Evolutionary conservation across 768 basidiomycete genomes (phyloP), one percentile per base, ranked within the genome.

Genomic region (Collybia mongolica): DNA sequence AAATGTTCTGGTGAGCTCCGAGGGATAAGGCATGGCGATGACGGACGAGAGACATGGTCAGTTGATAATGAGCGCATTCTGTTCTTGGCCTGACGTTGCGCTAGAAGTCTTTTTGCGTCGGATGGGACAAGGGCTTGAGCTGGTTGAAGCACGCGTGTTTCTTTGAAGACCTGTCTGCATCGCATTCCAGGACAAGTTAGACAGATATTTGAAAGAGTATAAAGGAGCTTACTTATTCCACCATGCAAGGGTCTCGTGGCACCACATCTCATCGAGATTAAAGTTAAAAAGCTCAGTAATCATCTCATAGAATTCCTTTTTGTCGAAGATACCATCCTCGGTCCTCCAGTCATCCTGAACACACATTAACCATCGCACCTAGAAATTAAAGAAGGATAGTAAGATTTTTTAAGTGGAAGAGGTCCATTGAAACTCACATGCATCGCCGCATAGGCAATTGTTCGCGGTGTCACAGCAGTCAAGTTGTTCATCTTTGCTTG

Each of bases 391-490:
- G 7, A 8, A 39, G 18, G 29, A 15, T 17, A 29, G 22, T 17
- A 29, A 36, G 37, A 41, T 22, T 18, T 26, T 26, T 26, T 26
- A 26, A 26, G 24, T 26, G 24, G 24, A 26, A 26, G 24, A 26
- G 24, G 4, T 26, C 3, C 24, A 26, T 4, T 26, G 24, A 41
- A 14, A 47, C 45, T n/a, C 47, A 55, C 54, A 17, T 55, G 54
- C 11, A 55, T 11, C 18, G 50, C 54, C 3, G 51, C 54, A 43
- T 55, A 52, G 19, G 54, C 54, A 38, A 55, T 55, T 24, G 51
- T 39, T 9, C 43, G n/a, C 15, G 22, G 22, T 2, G 36, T 51
- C 15, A 52, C 51, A 11, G 12, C 11, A 6, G 38, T 39, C 23
- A 54, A 32, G 19, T 22, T 39, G 28, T 54, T 45, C 9, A 54